phyloP scores from a whole-genome alignment of 768 basidiomycete species.

The Basidioascus undulatus region DNA sequence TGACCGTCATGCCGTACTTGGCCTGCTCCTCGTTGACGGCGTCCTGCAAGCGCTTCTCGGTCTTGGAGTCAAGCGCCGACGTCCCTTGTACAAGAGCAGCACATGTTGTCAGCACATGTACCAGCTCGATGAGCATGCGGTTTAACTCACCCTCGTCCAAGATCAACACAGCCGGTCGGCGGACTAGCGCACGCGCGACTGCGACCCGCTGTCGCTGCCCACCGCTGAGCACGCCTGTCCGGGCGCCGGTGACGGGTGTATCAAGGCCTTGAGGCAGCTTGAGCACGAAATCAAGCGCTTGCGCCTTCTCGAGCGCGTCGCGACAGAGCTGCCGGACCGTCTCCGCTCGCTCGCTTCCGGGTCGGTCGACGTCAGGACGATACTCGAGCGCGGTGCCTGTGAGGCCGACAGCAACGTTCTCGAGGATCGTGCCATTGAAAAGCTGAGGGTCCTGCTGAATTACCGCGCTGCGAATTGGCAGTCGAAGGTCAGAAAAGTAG shows the following conservation, averaged over 20 bases:
- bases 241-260: constrained; percentile 13
- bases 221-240: constrained; percentile 16
- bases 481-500: not conserved
- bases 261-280: constrained; percentile 15
- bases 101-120: too few relatives aligned
- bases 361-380: constrained; percentile 11
- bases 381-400: constrained; percentile 15
- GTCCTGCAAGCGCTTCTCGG: constrained; percentile 5
- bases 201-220: constrained; percentile 13
- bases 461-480: not conserved
- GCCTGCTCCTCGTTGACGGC: constrained; percentile 5
- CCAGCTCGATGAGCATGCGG: not conserved
- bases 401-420: constrained; percentile 18
- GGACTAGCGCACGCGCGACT: constrained; percentile 8
- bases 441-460: constrained; percentile 14
- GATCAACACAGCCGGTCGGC: constrained; percentile 5
- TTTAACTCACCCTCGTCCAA: constrained; percentile 4
- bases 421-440: constrained; percentile 14
- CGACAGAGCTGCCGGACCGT: constrained; percentile 7
- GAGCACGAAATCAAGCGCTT: constrained; percentile 17
- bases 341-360: not conserved
- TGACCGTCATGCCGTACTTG: constrained; percentile 6
- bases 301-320: constrained; percentile 13
- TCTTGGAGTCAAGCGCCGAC: constrained; percentile 5
- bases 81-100: constrained; percentile 1